Conservation (phyloP, 768 basidiomycete species). For the Leccinum boreale region DNA sequence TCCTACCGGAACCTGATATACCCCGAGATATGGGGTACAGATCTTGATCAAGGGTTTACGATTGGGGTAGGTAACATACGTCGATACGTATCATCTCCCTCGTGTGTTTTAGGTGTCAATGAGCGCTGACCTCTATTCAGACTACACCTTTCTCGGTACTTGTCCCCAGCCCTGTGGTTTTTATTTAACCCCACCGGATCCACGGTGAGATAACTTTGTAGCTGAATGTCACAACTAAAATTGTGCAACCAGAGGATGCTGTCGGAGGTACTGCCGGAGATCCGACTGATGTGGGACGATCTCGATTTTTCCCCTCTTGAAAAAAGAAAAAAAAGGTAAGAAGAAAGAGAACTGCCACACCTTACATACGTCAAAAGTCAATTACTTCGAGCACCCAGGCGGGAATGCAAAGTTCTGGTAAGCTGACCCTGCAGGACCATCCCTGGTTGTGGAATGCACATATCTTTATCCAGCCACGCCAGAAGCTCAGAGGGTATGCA, state of each 20-base stretch:
- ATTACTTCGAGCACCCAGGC: not conserved
- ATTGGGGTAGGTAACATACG: not conserved
- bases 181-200: conserved; percentile 4
- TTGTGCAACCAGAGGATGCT: conserved; percentile 13
- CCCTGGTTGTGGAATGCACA: conserved; percentile 5
- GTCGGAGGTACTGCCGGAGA: not conserved
- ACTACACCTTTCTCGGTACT: conserved; percentile 10
- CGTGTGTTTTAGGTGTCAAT: conserved; percentile 5
- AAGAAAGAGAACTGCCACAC: not conserved
- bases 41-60: conserved; percentile 10
- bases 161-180: conserved; percentile 4
- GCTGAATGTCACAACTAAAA: conserved; percentile 19
- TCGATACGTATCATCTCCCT: conserved; percentile 9
- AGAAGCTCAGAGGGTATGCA: conserved; percentile 1
- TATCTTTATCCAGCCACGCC: not conserved
- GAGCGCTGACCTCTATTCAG: conserved; percentile 9
- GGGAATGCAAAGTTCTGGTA: conserved; percentile 5
- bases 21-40: conserved; percentile 22
- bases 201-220: conserved; percentile 7
- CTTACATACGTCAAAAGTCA: not conserved
- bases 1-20: conserved; percentile 1
- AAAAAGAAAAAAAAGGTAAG: not conserved
- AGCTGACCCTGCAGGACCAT: conserved; percentile 10
- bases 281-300: not conserved
- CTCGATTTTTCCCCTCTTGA: not conserved